Evolutionary conservation across 202 grass and related monocot genomes (phyloP).

Genomic region (Panicum hallii): DNA sequence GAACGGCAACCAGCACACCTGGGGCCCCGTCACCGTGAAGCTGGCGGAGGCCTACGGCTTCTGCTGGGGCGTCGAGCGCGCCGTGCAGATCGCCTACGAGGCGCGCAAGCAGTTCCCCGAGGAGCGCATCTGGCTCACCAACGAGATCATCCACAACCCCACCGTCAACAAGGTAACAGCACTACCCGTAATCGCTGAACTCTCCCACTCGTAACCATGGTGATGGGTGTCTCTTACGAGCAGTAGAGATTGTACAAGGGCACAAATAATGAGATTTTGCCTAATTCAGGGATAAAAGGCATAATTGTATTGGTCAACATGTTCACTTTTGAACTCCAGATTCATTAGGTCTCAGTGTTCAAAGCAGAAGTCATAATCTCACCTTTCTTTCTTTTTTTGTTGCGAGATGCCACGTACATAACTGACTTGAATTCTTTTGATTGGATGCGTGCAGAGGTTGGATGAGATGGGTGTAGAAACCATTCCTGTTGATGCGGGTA

Average conservation of each 20-base stretch:
- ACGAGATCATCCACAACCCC: conserved; percentile 99
- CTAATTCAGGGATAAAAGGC: background rate
- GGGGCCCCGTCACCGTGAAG: conserved; percentile 90
- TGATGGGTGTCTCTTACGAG: background rate
- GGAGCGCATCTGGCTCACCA: conserved; percentile 93
- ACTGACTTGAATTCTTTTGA: conserved; percentile 33
- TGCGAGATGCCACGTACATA: background rate
- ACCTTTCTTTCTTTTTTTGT: conserved; percentile 1
- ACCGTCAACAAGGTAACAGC: conserved; percentile 86
- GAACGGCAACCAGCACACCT: conserved; percentile 76
- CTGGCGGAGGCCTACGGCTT: conserved; percentile 94
- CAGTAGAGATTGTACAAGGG: background rate
- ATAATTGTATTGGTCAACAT: background rate
- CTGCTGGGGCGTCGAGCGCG: conserved; percentile 98
- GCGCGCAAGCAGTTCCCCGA: conserved; percentile 99
- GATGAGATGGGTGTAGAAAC: conserved; percentile 77
- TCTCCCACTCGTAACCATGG: background rate
- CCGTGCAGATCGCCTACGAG: conserved; percentile 98
- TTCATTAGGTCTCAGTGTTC: background rate
- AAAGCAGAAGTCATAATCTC: background rate
- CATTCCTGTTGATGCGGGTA: conserved; percentile 69
- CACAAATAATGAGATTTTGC: background rate
- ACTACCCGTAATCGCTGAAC: background rate
- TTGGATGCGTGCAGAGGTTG: conserved; percentile 63
- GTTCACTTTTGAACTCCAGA: background rate